Evolutionary conservation across 2,329 filamentous ascomycete species (phyloP).

Genomic region (Hawksworthiomyces lignivorus): DNA sequence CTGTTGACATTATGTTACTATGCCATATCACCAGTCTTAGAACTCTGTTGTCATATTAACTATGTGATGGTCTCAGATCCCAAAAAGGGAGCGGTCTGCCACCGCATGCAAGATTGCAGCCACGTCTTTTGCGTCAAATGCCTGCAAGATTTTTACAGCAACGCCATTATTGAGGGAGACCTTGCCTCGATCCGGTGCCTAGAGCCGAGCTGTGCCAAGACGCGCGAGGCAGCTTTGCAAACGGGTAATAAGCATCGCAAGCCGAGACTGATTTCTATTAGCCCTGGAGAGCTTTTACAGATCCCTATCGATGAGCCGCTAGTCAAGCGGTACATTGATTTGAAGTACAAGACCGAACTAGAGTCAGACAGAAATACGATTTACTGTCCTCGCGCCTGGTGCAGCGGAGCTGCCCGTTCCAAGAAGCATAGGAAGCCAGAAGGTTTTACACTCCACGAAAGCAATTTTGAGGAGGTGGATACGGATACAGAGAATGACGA

Average conservation of each 20-base stretch:
- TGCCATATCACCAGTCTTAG: neutral
- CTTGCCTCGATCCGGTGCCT: constrained; percentile 73
- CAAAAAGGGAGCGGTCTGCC: constrained; percentile 77
- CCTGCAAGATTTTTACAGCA: constrained; percentile 82
- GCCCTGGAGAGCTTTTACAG: constrained; percentile 74
- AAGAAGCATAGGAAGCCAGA: constrained; percentile 64
- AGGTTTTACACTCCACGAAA: constrained; percentile 55
- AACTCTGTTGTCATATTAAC: neutral
- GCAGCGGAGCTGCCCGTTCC: constrained; percentile 76
- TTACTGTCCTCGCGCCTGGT: constrained; percentile 90
- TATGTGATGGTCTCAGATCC: constrained; percentile 49
- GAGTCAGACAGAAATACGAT: constrained; percentile 88
- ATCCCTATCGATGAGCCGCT: constrained; percentile 63
- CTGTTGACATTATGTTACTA: constrained; percentile 16
- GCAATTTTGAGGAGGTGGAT: constrained; percentile 40
- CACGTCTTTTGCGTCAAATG: constrained; percentile 92
- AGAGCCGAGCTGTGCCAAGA: constrained; percentile 67
- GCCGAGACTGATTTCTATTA: constrained; percentile 56
- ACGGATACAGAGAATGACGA: constrained; percentile 20
- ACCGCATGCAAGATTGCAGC: constrained; percentile 72
- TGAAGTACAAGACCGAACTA: constrained; percentile 88
- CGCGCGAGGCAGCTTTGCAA: constrained; percentile 31
- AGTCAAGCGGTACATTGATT: constrained; percentile 77
- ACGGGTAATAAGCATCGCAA: constrained; percentile 46
- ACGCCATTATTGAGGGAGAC: constrained; percentile 79